These are phyloP conservation scores for Trypanosomatidae sp. DNA, from an alignment of 208 protist species.

Conservation along the genomic window DNA sequence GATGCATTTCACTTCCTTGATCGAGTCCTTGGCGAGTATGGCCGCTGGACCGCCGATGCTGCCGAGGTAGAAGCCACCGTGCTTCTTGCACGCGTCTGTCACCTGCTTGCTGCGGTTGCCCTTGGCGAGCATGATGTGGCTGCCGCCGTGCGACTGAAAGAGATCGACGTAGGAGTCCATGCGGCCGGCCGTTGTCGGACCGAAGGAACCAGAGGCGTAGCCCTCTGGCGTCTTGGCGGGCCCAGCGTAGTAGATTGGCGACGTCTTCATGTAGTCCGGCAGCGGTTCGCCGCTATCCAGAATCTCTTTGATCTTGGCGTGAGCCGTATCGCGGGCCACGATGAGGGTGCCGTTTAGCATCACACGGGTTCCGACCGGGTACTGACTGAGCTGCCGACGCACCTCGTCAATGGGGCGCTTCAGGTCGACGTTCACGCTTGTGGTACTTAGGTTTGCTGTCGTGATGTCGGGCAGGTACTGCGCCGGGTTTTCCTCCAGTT, in stretches of 20 bases:
- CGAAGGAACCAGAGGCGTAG: constrained; percentile 94
- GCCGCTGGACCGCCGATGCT: constrained; percentile 97
- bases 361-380: constrained; percentile 90
- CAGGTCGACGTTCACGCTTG: constrained; percentile 87
- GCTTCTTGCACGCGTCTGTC: constrained; percentile 94
- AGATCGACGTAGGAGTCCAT: constrained; percentile 96
- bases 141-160: constrained; percentile 93
- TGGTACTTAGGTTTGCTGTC: constrained; percentile 31
- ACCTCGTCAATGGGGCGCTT: constrained; percentile 90
- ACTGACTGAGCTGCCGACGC: constrained; percentile 72
- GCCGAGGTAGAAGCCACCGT: constrained; percentile 98
- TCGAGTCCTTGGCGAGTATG: constrained; percentile 91
- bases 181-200: constrained; percentile 97
- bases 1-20: constrained; percentile 93
- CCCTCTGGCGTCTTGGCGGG: constrained; percentile 97
- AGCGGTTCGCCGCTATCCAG: constrained; percentile 83
- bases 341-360: constrained; percentile 95
- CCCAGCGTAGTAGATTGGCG: constrained; percentile 97
- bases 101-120: constrained; percentile 95
- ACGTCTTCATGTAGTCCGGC: constrained; percentile 94
- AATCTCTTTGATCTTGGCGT: constrained; percentile 94
- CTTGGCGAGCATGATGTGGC: constrained; percentile 95
- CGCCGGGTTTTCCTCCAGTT: constrained; percentile 92
- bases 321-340: constrained; percentile 98
- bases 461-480: constrained; percentile 92